Percentiles rank a stretch among this genome's conserved stretches.
phyloP scores from a whole-genome alignment of 208 protist species.

The Zelonia costaricensis region DNA sequence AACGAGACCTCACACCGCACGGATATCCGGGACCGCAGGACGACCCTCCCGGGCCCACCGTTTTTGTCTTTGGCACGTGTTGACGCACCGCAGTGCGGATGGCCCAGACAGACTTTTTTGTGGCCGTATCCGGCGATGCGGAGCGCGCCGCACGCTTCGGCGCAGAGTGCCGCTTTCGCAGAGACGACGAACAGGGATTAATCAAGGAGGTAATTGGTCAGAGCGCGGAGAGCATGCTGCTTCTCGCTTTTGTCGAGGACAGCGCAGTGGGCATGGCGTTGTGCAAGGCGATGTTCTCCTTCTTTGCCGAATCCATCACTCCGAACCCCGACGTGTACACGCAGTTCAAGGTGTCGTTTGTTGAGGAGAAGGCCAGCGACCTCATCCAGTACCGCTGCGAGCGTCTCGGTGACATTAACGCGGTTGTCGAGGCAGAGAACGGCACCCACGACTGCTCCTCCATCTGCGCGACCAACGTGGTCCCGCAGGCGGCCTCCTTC shows the following conservation, averaged over 20 bases:
- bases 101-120: conserved; percentile 37
- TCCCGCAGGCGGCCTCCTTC: conserved; percentile 45
- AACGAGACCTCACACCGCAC: no score
- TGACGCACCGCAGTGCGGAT: neutral
- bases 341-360: conserved; percentile 62
- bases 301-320: conserved; percentile 39
- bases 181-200: conserved; percentile 24
- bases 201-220: conserved; percentile 35
- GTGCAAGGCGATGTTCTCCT: conserved; percentile 44
- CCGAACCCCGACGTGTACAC: conserved; percentile 30
- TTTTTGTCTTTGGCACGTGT: neutral
- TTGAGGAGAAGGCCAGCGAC: conserved; percentile 44
- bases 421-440: conserved; percentile 55
- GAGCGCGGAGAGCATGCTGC: conserved; percentile 33
- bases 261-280: conserved; percentile 29
- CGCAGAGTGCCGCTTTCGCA: conserved; percentile 18
- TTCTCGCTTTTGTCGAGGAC: conserved; percentile 36
- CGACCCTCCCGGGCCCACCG: no score
- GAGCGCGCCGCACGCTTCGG: conserved; percentile 32
- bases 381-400: conserved; percentile 66
- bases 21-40: no score
- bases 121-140: conserved; percentile 30
- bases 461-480: conserved; percentile 40
- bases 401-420: conserved; percentile 50
- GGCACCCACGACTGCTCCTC: conserved; percentile 40